A percentile compares a stretch with the other conserved stretches of the same genome.
These are phyloP conservation scores for Exophiala spinifera DNA, from an alignment of 2,329 filamentous ascomycete species.

Conservation along the genomic window DNA sequence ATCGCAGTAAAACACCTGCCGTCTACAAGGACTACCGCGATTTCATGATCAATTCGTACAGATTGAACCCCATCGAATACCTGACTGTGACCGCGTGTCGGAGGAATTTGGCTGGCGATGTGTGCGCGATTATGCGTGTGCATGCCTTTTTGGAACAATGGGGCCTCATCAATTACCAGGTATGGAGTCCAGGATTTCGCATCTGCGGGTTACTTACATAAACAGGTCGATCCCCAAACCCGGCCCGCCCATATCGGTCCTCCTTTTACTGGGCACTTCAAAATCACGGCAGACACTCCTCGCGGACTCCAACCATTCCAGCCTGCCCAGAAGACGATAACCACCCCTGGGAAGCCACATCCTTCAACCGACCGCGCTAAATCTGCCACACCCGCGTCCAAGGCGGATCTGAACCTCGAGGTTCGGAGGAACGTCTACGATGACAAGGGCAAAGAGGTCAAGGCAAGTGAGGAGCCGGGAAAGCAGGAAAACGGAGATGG, in stretches of 20 bases:
- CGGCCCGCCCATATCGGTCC: conserved; percentile 92
- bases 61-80: conserved; percentile 92
- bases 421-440: conserved; percentile 95
- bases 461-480: conserved; percentile 66
- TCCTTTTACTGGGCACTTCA: conserved; percentile 96
- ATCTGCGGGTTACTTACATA: conserved; percentile 29
- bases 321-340: conserved; percentile 72
- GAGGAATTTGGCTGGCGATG: conserved; percentile 91
- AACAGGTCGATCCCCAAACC: conserved; percentile 89
- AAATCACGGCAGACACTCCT: conserved; percentile 91
- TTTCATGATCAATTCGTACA: conserved; percentile 99
- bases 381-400: conserved; percentile 62
- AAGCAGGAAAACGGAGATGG: conserved; percentile 68
- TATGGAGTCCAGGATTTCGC: conserved; percentile 41
- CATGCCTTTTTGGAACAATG: conserved; percentile 98
- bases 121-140: conserved; percentile 98
- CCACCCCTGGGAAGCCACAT: conserved; percentile 59
- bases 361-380: conserved; percentile 70
- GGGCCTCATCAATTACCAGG: conserved; percentile 99
- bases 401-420: conserved; percentile 84
- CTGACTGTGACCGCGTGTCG: conserved; percentile 94
- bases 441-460: conserved; percentile 77
- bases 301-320: conserved; percentile 94
- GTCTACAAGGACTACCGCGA: conserved; percentile 99
- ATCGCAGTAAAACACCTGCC: conserved; percentile 94